Evolutionary conservation across 345 rosid genomes (phyloP).

Genomic region (Sisymbrium irio): DNA sequence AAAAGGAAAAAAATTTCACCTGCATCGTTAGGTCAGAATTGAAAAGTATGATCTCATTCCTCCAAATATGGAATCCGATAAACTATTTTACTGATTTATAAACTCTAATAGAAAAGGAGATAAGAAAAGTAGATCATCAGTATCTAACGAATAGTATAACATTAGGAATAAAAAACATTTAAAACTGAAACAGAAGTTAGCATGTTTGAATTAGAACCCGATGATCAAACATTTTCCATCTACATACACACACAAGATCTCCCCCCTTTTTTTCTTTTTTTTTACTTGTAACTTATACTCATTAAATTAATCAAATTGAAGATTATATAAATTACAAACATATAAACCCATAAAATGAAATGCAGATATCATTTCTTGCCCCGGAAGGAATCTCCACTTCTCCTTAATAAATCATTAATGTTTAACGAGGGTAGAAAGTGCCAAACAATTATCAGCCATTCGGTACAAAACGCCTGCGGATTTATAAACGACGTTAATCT

Average conservation of each 20-base stretch:
- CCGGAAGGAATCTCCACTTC: neutral
- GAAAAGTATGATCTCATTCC: neutral
- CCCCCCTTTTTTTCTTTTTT: neutral
- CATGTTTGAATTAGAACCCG: conserved; percentile 21
- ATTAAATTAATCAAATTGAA: conserved; percentile 1
- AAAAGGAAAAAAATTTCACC: neutral
- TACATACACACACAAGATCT: conserved; percentile 1
- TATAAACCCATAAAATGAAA: neutral
- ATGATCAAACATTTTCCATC: conserved; percentile 15
- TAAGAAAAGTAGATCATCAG: neutral
- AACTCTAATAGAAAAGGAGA: neutral
- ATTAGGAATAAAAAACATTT: neutral
- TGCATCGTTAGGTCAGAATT: neutral
- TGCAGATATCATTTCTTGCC: neutral
- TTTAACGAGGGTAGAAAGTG: conserved; percentile 34
- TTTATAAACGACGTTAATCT: conserved; percentile 12
- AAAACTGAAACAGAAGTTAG: conserved; percentile 2
- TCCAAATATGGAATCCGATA: neutral
- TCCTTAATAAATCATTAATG: neutral
- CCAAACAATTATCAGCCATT: conserved; percentile 41
- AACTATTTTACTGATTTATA: neutral
- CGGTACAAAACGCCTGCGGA: conserved; percentile 29
- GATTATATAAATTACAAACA: neutral
- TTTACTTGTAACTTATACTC: neutral
- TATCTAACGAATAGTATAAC: conserved; percentile 1